A percentile compares a stretch with the other conserved stretches of the same genome.
phyloP scores from a whole-genome alignment of 768 basidiomycete genomes.

The Psilocybe subaeruginosa region DNA sequence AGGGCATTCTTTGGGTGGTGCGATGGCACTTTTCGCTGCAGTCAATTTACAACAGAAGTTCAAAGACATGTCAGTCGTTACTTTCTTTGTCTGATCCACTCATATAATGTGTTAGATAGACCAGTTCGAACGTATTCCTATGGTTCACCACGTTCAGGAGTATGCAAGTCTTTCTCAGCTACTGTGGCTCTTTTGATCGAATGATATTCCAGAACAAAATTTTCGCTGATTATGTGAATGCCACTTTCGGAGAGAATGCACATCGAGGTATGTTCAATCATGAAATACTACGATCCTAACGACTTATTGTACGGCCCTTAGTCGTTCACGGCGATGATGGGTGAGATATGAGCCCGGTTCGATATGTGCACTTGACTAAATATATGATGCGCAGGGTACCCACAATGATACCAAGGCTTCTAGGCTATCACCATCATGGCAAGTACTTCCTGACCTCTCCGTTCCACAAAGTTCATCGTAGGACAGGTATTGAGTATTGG shows the following conservation, averaged over 20 bases:
- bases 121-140: constrained; percentile 49
- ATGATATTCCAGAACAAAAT: constrained; percentile 40
- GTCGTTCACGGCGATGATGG: constrained; percentile 57
- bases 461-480: neutral
- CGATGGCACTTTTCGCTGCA: constrained; percentile 51
- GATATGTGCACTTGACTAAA: neutral
- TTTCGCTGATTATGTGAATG: constrained; percentile 49
- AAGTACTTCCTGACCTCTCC: neutral
- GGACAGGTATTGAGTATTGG: constrained; percentile 55
- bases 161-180: constrained; percentile 23
- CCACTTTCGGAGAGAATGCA: constrained; percentile 39
- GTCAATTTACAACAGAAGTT: constrained; percentile 47
- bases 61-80: constrained; percentile 11
- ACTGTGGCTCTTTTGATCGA: neutral
- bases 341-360: constrained; percentile 23
- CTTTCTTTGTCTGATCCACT: neutral
- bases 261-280: constrained; percentile 40
- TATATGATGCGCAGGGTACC: constrained; percentile 41
- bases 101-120: constrained; percentile 18
- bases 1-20: constrained; percentile 60
- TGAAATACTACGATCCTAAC: neutral
- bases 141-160: constrained; percentile 52
- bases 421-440: constrained; percentile 62
- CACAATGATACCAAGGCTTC: constrained; percentile 46
- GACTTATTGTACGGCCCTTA: constrained; percentile 16